A percentile compares a stretch with the other conserved stretches of the same genome.
Conservation (phyloP, 2,329 filamentous ascomycete species). For the Phyllosticta capitalensis region DNA sequence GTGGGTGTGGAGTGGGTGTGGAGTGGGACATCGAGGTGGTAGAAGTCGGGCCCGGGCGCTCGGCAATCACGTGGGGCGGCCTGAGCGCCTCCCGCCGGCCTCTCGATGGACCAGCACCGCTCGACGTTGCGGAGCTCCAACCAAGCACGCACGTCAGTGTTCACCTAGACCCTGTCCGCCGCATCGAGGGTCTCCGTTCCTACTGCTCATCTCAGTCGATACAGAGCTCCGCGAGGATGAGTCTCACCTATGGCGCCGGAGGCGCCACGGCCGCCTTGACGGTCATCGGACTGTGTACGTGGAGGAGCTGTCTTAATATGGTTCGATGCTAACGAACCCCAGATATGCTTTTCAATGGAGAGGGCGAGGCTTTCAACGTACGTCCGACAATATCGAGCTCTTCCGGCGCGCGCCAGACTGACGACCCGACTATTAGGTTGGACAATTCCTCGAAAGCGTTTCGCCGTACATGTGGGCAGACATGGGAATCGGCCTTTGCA, state of each 20-base stretch:
- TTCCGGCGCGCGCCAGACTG: not conserved
- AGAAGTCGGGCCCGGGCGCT: not conserved
- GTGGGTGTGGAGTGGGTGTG: conserved; percentile 12
- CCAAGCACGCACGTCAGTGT: conserved; percentile 7
- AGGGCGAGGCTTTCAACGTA: conserved; percentile 93
- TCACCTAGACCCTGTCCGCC: not conserved
- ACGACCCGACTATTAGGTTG: conserved; percentile 49
- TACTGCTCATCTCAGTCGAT: conserved; percentile 1
- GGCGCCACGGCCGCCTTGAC: conserved; percentile 58
- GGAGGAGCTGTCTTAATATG: not conserved
- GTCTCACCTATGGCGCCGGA: conserved; percentile 61
- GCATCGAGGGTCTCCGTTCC: conserved; percentile 4
- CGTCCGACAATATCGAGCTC: conserved; percentile 19
- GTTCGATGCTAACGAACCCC: conserved; percentile 13
- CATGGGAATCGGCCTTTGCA: conserved; percentile 85
- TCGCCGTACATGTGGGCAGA: conserved; percentile 92
- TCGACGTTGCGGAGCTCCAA: conserved; percentile 5
- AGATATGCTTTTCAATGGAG: conserved; percentile 99
- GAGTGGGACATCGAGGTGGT: not conserved
- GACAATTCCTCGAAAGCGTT: conserved; percentile 85
- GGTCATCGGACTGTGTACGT: conserved; percentile 72
- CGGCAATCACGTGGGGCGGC: not conserved
- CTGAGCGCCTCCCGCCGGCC: not conserved
- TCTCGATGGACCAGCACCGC: not conserved
- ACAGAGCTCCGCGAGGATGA: conserved; percentile 42